Evolutionary conservation across 2,329 filamentous ascomycete species (phyloP), one percentile per base, ranked within the genome.

Genomic region (Cladosporium sp.): DNA sequence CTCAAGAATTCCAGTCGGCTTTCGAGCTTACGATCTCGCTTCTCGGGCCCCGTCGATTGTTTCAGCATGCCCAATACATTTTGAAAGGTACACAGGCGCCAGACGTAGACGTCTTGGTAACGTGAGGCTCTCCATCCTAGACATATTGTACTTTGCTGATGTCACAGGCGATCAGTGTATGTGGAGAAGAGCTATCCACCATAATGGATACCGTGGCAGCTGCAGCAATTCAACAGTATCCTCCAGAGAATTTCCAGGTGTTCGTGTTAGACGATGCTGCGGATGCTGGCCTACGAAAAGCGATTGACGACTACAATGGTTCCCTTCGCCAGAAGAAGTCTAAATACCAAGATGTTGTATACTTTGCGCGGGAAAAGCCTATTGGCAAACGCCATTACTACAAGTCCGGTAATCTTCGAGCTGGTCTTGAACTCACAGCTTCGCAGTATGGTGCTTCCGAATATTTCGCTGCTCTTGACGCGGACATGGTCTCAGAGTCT

Each of bases 141-240:
- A 39, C 17, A n/a, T 17, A n/a, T 17, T n/a, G 8, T 2, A 39
- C 8, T 39, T 39, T 39, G 36, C 36, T 39, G 13, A 39, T 39
- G 17, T 15, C 8, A 2, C 28, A 32, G 28, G 28, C 2, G 7
- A 34, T 17, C 44, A 61, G 59, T 10, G 39, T 51, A 20, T 61
- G 59, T 39, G 57, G 57, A 17, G 59, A 61, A 34, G 48, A 57
- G 10, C 25, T 49, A 19, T 35, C 42, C 2, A 35, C 55, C 4
- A 55, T 62, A 15, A 57, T 62, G 56, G 53, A 61, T 19, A 62
- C 60, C 15, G 56, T 61, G 3, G 40, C n/a, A 20, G 60, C 56
- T 4, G 58, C 58, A 13, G 56, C 52, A 4, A n/a, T 48, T 2
- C 56, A 59, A 25, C n/a, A 56, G 1, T 62, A 61, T 35, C 60